phyloP scores from a whole-genome alignment of 83 land plant species.

The Thuja plicata region DNA sequence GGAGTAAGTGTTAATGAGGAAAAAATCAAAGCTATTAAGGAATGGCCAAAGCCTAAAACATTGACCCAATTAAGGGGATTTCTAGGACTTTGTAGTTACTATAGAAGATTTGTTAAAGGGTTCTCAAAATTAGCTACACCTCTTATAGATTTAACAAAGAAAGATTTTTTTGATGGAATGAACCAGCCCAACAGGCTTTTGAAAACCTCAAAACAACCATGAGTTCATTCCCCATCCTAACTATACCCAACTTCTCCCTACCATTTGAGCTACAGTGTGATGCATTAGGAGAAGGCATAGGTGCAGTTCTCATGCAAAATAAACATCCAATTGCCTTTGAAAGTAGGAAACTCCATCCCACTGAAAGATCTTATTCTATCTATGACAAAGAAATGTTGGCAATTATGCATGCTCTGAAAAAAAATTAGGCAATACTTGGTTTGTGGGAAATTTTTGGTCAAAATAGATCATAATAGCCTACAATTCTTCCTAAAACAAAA shows the following conservation, averaged over 20 bases:
- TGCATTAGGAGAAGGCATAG: too few relatives aligned
- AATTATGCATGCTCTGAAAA: too few relatives aligned
- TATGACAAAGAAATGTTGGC: too few relatives aligned
- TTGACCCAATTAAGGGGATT: background rate
- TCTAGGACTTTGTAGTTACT: background rate
- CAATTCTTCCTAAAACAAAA: too few relatives aligned
- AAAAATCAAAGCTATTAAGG: background rate
- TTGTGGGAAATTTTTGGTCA: too few relatives aligned
- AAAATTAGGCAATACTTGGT: too few relatives aligned
- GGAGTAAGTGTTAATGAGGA: background rate
- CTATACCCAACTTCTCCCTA: background rate
- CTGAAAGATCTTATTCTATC: too few relatives aligned
- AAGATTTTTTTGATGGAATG: background rate
- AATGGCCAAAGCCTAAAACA: background rate
- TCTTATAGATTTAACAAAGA: background rate
- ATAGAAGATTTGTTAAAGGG: too few relatives aligned
- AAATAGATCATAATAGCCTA: too few relatives aligned
- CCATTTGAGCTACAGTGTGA: background rate
- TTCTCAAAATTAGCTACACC: background rate
- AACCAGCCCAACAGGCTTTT: background rate
- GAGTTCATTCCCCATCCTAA: background rate
- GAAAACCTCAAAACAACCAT: background rate
- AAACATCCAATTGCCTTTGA: background rate
- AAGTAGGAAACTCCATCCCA: background rate
- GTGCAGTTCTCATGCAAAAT: background rate